Base-by-base conservation (phyloP, 805 yeast species). In the Naumovozyma dairenensis region DNA sequence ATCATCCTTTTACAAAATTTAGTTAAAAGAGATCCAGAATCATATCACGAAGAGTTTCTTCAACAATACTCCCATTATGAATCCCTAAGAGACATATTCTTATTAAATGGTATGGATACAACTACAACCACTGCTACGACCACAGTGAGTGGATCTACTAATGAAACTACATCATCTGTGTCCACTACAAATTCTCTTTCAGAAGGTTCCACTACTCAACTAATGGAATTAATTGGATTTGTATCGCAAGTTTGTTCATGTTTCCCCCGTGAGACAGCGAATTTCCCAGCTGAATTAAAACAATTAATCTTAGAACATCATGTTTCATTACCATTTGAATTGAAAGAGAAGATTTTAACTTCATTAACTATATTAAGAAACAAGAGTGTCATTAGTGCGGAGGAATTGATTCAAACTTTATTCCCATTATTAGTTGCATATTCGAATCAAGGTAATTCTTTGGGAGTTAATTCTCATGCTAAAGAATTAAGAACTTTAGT, bases 1-100 rank as follows among this genome's bases (percentile, higher is more conserved):
- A 81, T 92, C 53, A 87, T 93, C 25, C 65, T 89, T 42, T 63
- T 92, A 39, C 98, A 92, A 62, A 92, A 92, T 57, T 68, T 92
- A 43, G 94, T 92, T 7, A 80, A 87, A 47, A 71, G 96, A 49
- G 98, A 92, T 57, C 96, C 98, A 2, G 81, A 73, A 47, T 87
- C 97, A 0, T 92, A 92, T 56, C 75, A 76, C 39, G 98, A 92
- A 59, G 99, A 92, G 59, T 92, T 92, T 58, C 58, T 80, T 25
- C 92, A 86, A 49, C 98, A 92, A 55, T 85, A 80, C 55, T 74
- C 92, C 33, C 97, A 92, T 57, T 92, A 92, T 59, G 86, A 80
- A 54, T 82, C 97, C 2, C 63, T 86, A 38, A 67, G 94, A 57
- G 97, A 89, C 49, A 81, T 92, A 38, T 84, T 82, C 51, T 63